phyloP scores from a whole-genome alignment of 2,329 filamentous ascomycete genomes.

The Orbilia blumenaviensis region DNA sequence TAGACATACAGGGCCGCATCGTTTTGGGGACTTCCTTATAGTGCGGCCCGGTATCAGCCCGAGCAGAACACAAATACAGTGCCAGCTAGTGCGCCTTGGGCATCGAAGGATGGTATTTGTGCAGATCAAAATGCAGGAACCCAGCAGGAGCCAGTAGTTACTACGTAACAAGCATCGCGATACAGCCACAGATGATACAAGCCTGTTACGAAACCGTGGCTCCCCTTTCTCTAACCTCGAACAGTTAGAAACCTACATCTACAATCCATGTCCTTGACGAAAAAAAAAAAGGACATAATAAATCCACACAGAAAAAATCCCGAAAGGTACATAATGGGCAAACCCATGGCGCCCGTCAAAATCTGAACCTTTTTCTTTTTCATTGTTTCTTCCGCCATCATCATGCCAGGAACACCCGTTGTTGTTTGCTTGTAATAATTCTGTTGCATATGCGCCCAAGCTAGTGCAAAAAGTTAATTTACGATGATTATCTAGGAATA shows the following conservation, averaged over 20 bases:
- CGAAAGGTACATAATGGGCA: constrained; percentile 32
- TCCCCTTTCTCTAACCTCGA: constrained; percentile 27
- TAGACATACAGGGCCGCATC: constrained; percentile 38
- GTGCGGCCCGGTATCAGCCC: constrained; percentile 13
- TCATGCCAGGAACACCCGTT: constrained; percentile 42
- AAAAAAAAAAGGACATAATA: too few species aligned
- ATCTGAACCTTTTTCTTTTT: not conserved
- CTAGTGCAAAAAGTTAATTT: constrained; percentile 36
- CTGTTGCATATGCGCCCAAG: constrained; percentile 31
- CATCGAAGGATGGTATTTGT: not conserved
- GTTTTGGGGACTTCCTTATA: not conserved
- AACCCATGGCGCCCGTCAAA: constrained; percentile 49
- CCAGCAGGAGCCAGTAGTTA: constrained; percentile 18
- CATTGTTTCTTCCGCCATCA: constrained; percentile 16
- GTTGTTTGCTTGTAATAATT: constrained; percentile 43
- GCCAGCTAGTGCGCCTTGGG: not conserved
- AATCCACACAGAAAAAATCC: constrained; percentile 19
- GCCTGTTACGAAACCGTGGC: constrained; percentile 35
- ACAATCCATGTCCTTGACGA: constrained; percentile 25
- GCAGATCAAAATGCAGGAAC: constrained; percentile 41
- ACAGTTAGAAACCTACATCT: constrained; percentile 21
- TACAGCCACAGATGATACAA: constrained; percentile 25
- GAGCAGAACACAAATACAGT: not conserved
- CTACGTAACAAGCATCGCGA: not conserved
- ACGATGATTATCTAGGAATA: constrained; percentile 15